These are phyloP conservation scores for Metroxylon sagu DNA, from an alignment of 176 grass and related monocot species.

Conservation along the genomic window DNA sequence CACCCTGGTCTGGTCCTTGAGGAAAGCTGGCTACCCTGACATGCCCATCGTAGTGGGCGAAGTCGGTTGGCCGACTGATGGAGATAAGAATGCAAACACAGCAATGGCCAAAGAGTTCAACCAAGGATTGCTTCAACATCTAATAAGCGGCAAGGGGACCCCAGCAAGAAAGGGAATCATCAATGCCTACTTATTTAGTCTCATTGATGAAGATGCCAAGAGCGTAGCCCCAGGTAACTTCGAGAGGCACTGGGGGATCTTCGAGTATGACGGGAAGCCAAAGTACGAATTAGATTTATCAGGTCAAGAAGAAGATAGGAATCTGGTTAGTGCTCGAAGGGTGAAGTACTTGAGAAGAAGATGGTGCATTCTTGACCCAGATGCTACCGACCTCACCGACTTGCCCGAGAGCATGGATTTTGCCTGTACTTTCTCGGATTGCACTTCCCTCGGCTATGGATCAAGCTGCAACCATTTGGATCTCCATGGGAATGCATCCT, in stretches of 20 bases:
- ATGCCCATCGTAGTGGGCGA: constrained; percentile 5
- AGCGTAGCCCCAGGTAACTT: constrained; percentile 54
- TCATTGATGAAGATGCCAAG: constrained; percentile 61
- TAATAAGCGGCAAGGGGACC: background rate
- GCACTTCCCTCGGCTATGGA: constrained; percentile 45
- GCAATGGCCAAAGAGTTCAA: constrained; percentile 52
- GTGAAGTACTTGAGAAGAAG: constrained; percentile 43
- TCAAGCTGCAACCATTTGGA: constrained; percentile 46
- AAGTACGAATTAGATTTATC: constrained; percentile 28
- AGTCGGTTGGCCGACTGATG: constrained; percentile 5
- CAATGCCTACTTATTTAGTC: constrained; percentile 49
- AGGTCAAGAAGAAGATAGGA: constrained; percentile 15
- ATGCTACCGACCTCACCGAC: background rate
- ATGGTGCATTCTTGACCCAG: constrained; percentile 59
- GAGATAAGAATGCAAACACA: constrained; percentile 22
- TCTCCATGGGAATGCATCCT: constrained; percentile 38
- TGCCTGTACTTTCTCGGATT: constrained; percentile 52
- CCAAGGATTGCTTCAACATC: constrained; percentile 38
- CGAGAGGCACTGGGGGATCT: constrained; percentile 69
- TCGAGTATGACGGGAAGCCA: constrained; percentile 53
- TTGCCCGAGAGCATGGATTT: constrained; percentile 32
- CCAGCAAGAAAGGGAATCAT: constrained; percentile 31
- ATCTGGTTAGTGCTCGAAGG: constrained; percentile 23
- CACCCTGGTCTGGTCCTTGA: background rate
- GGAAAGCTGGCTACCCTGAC: background rate